Evolutionary conservation across 2,329 filamentous ascomycete species (phyloP).

Genomic region (Penicillium sp.): DNA sequence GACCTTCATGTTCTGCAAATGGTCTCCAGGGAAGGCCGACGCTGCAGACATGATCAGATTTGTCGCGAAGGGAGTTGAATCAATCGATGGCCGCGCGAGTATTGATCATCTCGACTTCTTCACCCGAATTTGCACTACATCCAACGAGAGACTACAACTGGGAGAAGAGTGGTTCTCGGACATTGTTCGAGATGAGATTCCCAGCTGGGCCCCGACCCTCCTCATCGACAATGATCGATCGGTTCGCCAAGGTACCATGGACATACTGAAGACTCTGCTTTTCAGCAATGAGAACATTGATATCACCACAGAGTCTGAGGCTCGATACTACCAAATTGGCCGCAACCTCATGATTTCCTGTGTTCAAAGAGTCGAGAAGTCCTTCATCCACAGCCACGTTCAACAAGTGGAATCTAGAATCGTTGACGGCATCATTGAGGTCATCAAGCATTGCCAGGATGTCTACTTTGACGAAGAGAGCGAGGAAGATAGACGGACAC

Average conservation of each 20-base stretch:
- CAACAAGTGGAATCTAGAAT: slow-evolving; percentile 34
- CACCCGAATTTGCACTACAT: slow-evolving; percentile 48
- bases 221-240: slow-evolving; percentile 50
- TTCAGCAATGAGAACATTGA: slow-evolving; percentile 36
- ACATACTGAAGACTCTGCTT: slow-evolving; percentile 43
- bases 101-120: slow-evolving; percentile 53
- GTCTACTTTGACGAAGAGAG: slow-evolving; percentile 37
- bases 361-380: slow-evolving; percentile 33
- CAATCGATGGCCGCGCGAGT: slow-evolving; percentile 49
- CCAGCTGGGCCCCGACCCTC: slow-evolving; percentile 52
- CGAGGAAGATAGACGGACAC: slow-evolving; percentile 36
- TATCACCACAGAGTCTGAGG: slow-evolving; percentile 22
- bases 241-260: slow-evolving; percentile 47
- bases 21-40: slow-evolving; percentile 35
- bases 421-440: slow-evolving; percentile 37
- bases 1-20: slow-evolving; percentile 53
- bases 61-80: slow-evolving; percentile 47
- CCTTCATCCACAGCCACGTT: slow-evolving; percentile 28
- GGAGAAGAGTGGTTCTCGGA: slow-evolving; percentile 34
- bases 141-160: slow-evolving; percentile 38
- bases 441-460: slow-evolving; percentile 39
- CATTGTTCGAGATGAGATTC: slow-evolving; percentile 42
- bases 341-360: slow-evolving; percentile 33
- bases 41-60: slow-evolving; percentile 41
- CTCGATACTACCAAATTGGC: slow-evolving; percentile 29